Evolutionary conservation across 2,329 filamentous ascomycete species (phyloP), one percentile per base, ranked within the genome.

Genomic region (Aspergillus pseudoglaucus): DNA sequence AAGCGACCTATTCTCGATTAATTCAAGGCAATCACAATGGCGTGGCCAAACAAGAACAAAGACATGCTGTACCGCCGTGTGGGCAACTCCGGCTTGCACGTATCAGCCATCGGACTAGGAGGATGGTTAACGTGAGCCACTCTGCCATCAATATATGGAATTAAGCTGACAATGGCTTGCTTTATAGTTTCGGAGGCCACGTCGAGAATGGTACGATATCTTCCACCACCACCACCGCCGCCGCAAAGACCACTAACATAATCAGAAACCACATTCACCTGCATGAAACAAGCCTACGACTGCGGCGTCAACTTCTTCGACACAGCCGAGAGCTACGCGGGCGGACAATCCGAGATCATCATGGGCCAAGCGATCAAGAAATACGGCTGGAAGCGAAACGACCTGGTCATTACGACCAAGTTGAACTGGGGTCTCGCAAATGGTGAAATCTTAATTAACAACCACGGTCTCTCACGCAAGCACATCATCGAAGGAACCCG

Each of bases 1-100:
- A 27, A 27, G 9, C 6, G n/a, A 25, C 35, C 7, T 23, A 10
- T 7, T 20, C 39, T 6, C 4, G 15, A 38, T 17, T 8, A 4
- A 38, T 38, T 4, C 35, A 9, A 38, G 10, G 9, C 9, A 15
- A 17, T 15, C 47, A 20, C 44, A 22, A 56, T 59, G 56, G 55
- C 56, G 9, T 58, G 52, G 50, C 53, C 55, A 4, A 59, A 58
- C 46, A 58, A 59, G 45, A 60, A 61, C 42, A 55, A 53, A 35
- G 68, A 72, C 51, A 88, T 87, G 85, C 75, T 84, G 58, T 88
- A 88, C 67, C 81, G 85, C 53, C 83, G 82, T 64, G 75, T 88
- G 6, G 85, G 85, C 59, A 79, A 79, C 43, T 85, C 84, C 8
- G 85, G 86, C 47, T 77, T 89, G 17, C 82, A 88, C 65, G 84